These are phyloP conservation scores for Astrocystis sublimbata DNA, from an alignment of 495 filamentous ascomycete genomes.

Conservation along the genomic window DNA sequence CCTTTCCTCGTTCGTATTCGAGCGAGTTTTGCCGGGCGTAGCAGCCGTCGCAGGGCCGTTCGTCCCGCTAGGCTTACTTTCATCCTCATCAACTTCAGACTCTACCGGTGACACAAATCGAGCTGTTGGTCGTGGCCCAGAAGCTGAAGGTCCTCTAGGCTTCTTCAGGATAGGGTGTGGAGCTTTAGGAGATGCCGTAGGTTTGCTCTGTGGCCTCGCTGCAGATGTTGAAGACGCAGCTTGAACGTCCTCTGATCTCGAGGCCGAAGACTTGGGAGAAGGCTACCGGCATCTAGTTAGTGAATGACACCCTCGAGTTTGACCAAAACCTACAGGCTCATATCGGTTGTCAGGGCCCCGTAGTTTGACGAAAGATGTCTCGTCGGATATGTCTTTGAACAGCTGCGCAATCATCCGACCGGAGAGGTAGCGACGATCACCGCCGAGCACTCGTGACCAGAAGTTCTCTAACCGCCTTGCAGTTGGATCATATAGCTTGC, in stretches of 20 bases:
- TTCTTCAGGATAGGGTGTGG: constrained; percentile 56
- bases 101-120: constrained; percentile 52
- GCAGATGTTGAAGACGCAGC: constrained; percentile 17
- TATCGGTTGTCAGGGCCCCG: constrained; percentile 45
- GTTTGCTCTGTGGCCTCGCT: constrained; percentile 21
- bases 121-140: constrained; percentile 52
- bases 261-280: constrained; percentile 27
- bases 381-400: constrained; percentile 51
- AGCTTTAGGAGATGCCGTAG: constrained; percentile 25
- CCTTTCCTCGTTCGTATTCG: constrained; percentile 29
- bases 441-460: constrained; percentile 60
- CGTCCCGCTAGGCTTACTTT: constrained; percentile 23
- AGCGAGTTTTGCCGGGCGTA: constrained; percentile 26
- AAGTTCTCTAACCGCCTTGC: constrained; percentile 56
- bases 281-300: constrained; percentile 21
- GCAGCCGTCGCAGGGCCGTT: constrained; percentile 30
- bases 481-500: constrained; percentile 52
- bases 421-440: constrained; percentile 46
- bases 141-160: constrained; percentile 50
- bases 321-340: constrained; percentile 39
- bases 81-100: constrained; percentile 39
- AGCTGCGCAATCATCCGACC: constrained; percentile 48
- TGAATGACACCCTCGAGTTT: neutral
- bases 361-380: constrained; percentile 50
- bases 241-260: constrained; percentile 16